These are phyloP conservation scores for Saussurea involucrata DNA, from an alignment of 129 eudicot species.

Conservation along the genomic window DNA sequence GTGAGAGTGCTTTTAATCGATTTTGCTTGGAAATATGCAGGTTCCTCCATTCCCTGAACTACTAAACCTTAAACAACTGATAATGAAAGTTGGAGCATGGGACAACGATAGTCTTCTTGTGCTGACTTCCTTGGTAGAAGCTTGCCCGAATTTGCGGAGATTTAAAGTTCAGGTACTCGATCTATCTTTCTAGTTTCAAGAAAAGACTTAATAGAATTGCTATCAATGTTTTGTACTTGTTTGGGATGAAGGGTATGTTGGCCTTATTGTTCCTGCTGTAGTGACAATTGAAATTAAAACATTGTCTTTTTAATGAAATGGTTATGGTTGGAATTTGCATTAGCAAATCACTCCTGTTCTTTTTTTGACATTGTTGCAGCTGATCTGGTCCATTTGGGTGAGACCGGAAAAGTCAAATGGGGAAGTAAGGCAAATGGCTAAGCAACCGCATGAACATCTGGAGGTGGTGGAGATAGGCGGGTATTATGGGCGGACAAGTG, in stretches of 20 bases:
- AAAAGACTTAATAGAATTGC: not conserved
- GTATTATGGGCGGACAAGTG: not conserved
- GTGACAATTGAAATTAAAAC: too few species aligned
- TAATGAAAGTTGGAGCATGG: conserved; percentile 41
- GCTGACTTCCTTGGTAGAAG: conserved; percentile 31
- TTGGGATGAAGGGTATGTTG: too few species aligned
- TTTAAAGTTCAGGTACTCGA: conserved; percentile 40
- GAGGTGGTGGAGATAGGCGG: not conserved
- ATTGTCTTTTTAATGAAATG: too few species aligned
- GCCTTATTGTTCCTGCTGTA: too few species aligned
- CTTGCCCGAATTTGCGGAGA: conserved; percentile 38
- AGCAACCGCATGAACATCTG: not conserved
- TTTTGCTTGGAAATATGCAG: conserved; percentile 27
- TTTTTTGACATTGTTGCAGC: not conserved
- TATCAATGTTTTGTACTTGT: too few species aligned
- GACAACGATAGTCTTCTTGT: conserved; percentile 35
- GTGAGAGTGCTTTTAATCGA: not conserved
- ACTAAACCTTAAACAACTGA: conserved; percentile 33
- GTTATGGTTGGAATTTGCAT: too few species aligned
- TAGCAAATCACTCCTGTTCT: too few species aligned
- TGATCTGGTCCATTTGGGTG: not conserved
- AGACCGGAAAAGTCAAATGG: not conserved
- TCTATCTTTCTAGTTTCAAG: not conserved
- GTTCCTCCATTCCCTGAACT: conserved; percentile 31
- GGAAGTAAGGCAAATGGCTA: not conserved